These are phyloP conservation scores for Ophiostoma sp. DNA, from an alignment of 2,329 filamentous ascomycete genomes.

Conservation along the genomic window DNA sequence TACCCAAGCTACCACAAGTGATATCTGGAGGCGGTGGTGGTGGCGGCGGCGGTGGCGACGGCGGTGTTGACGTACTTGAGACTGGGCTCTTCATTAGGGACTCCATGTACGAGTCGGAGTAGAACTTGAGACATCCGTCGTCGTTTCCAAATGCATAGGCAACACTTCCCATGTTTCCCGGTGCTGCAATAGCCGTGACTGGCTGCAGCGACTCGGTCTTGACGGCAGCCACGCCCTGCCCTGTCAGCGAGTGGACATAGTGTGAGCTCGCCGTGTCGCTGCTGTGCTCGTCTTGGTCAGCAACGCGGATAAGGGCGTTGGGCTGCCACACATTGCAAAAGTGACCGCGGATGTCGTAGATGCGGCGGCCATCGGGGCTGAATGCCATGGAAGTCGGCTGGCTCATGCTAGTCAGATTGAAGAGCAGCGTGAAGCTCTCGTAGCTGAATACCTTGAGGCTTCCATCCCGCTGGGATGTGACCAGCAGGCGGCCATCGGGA, in stretches of 20 bases:
- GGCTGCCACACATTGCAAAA: neutral
- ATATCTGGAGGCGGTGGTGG: neutral
- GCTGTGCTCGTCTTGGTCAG: neutral
- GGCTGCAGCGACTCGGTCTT: neutral
- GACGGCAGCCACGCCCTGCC: neutral
- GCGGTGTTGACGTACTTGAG: neutral
- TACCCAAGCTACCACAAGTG: neutral
- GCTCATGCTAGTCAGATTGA: neutral
- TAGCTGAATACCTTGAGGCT: neutral
- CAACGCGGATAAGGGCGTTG: neutral
- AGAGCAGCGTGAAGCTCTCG: neutral
- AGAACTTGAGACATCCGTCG: neutral
- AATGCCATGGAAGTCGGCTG: neutral
- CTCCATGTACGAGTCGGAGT: neutral
- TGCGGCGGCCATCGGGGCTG: neutral
- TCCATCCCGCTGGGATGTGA: neutral
- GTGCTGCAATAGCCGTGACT: neutral
- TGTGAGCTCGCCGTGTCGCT: neutral
- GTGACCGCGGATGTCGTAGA: neutral
- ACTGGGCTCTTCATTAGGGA: neutral
- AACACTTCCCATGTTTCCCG: neutral
- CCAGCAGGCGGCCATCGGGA: neutral
- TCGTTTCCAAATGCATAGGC: neutral
- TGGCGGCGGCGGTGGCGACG: too few species aligned
- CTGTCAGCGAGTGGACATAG: neutral